Percentiles rank a stretch among this genome's conserved stretches.
Evolutionary conservation across 306 rosid species (phyloP).

Genomic region (Vigna unguiculata): DNA sequence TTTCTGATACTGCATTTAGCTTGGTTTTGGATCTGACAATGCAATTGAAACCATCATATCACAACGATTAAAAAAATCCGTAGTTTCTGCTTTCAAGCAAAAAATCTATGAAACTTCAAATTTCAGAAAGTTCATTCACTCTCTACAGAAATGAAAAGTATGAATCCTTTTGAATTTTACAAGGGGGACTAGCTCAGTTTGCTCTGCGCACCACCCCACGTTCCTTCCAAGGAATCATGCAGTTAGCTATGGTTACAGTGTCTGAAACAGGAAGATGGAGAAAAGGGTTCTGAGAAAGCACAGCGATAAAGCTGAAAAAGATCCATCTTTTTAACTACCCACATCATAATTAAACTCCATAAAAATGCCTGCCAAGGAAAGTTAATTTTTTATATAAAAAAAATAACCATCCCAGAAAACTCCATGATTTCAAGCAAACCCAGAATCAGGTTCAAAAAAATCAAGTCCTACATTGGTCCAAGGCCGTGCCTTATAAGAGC

Average conservation of each 20-base stretch:
- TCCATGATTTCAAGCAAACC: slow-evolving; percentile 30
- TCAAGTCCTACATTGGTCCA: background rate
- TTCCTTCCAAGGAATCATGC: slow-evolving; percentile 42
- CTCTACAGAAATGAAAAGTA: slow-evolving; percentile 22
- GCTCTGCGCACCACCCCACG: background rate
- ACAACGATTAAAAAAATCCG: background rate
- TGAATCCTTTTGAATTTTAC: slow-evolving; percentile 14
- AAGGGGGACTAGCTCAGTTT: slow-evolving; percentile 30
- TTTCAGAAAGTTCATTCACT: background rate
- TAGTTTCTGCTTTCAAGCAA: slow-evolving; percentile 19
- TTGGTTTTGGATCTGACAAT: slow-evolving; percentile 43
- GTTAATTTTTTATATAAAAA: background rate
- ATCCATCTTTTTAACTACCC: slow-evolving; percentile 37
- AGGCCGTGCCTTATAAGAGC: background rate
- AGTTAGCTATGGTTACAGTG: slow-evolving; percentile 24
- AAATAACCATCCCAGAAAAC: slow-evolving; percentile 19
- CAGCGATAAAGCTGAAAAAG: slow-evolving; percentile 44
- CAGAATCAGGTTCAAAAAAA: slow-evolving; percentile 26
- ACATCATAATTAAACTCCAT: slow-evolving; percentile 46
- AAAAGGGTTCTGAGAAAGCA: slow-evolving; percentile 44
- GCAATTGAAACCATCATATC: slow-evolving; percentile 8
- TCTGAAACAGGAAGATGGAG: slow-evolving; percentile 9
- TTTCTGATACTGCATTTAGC: slow-evolving; percentile 26
- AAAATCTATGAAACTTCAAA: background rate
- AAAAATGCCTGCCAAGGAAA: slow-evolving; percentile 36